Evolutionary conservation across 2,329 filamentous ascomycete species (phyloP).

Genomic region (Sarocladium strictum): DNA sequence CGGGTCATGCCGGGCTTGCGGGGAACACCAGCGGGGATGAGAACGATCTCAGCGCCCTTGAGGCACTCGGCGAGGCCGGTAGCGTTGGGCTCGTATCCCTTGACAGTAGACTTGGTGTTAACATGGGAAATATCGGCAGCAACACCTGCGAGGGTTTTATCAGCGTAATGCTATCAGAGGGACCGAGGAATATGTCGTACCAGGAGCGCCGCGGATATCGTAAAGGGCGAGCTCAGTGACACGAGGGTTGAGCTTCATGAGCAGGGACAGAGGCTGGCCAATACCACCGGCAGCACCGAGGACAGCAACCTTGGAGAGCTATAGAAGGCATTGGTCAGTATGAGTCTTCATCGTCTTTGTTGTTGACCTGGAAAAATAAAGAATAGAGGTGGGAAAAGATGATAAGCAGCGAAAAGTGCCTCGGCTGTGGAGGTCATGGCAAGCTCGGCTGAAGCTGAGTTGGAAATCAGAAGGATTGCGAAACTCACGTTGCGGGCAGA

Average conservation of each 20-base stretch:
- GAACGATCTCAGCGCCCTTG: conserved; percentile 84
- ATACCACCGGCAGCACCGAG: conserved; percentile 97
- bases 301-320: conserved; percentile 97
- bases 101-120: conserved; percentile 97
- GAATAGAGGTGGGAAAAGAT: conserved; percentile 10
- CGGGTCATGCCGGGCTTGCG: conserved; percentile 99
- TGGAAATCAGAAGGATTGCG: conserved; percentile 2
- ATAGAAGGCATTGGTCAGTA: conserved; percentile 9
- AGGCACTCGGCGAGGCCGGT: conserved; percentile 72
- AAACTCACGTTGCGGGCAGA: conserved; percentile 66
- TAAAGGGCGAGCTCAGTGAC: conserved; percentile 94
- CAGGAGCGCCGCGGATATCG: conserved; percentile 91
- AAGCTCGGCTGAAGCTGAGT: neutral
- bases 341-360: no score
- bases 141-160: conserved; percentile 60
- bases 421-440: neutral
- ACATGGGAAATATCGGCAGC: conserved; percentile 97
- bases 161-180: neutral
- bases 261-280: conserved; percentile 93
- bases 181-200: conserved; percentile 47
- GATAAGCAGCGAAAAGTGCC: conserved; percentile 11
- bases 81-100: conserved; percentile 75
- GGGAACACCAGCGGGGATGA: conserved; percentile 97
- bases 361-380: no score
- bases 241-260: conserved; percentile 97